Evolutionary conservation across 2,329 filamentous ascomycete genomes (phyloP), one percentile per base, ranked within the genome.

Genomic region (Fusarium robinianum): DNA sequence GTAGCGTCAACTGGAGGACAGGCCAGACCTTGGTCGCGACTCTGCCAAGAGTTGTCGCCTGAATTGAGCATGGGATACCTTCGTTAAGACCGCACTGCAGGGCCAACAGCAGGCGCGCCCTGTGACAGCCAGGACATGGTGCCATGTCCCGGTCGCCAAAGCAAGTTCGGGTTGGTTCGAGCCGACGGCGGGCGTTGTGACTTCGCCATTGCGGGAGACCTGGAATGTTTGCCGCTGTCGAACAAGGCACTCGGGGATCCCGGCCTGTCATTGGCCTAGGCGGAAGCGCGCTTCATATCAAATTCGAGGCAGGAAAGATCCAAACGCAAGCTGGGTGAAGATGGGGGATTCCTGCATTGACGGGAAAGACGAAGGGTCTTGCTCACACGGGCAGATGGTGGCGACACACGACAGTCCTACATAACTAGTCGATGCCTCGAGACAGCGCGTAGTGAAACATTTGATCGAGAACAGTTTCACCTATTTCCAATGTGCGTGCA

Each of bases 41-140:
- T 42, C 36, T 46, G 47, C 53, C 58, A 61, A 61, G 58, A 25
- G 38, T 36, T 35, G 27, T 24, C 31, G 34, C 25, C 41, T 44
- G 47, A 42, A 43, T 22, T 42, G 29, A 39, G 52, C 49, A 46
- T 40, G 27, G 26, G 31, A 43, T 44, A 30, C 23, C 35, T 35
- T 45, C 29, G 37, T 53, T 38, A 46, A 46, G n/a, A 49, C 32
- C 40, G 32, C 38, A 48, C 35, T 32, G 12, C 21, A 46, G 30
- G n/a, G n/a, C 37, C 15, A 41, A 24, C 18, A 25, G 45, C 32
- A 49, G 39, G 38, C 41, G 36, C 45, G 26, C 24, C 36, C 27
- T 25, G 35, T 31, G 25, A 30, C 36, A 18, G 33, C n/a, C 16
- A 39, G 31, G 34, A 18, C n/a, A 33, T 29, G 41, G 44, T 40